Evolutionary conservation across 306 rosid genomes (phyloP).

Genomic region (Fagus crenata): DNA sequence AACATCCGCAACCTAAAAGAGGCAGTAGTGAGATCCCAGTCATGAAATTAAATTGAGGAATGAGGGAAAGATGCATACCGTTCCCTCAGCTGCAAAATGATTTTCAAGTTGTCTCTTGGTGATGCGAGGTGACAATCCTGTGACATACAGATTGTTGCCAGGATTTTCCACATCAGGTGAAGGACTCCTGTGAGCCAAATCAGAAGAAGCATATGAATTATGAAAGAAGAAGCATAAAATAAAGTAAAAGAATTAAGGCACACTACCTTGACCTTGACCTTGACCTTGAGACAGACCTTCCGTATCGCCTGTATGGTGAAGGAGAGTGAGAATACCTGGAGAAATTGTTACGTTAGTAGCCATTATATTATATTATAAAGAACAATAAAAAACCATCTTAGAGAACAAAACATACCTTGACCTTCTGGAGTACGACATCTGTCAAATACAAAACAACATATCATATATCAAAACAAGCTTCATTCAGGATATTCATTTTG

Average conservation of each 20-base stretch:
- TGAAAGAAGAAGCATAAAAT: not conserved
- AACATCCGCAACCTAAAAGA: conserved; percentile 63
- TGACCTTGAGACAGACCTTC: conserved; percentile 65
- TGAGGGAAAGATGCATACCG: conserved; percentile 28
- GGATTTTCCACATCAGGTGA: conserved; percentile 79
- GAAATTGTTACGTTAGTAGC: not conserved
- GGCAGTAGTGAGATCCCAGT: not conserved
- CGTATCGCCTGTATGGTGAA: conserved; percentile 45
- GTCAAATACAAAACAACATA: conserved; percentile 11
- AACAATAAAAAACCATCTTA: not conserved
- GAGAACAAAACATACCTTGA: conserved; percentile 53
- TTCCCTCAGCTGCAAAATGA: conserved; percentile 82
- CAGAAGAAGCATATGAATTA: not conserved
- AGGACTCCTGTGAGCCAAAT: conserved; percentile 50
- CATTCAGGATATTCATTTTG: no score
- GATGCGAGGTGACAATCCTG: conserved; percentile 85
- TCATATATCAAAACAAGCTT: no score
- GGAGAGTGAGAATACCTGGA: conserved; percentile 72
- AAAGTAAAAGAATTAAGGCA: not conserved
- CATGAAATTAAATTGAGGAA: no score
- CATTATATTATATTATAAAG: not conserved
- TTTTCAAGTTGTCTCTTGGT: conserved; percentile 84
- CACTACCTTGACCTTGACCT: conserved; percentile 48
- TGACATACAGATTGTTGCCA: conserved; percentile 90
- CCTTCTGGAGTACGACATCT: conserved; percentile 85